phyloP scores from a whole-genome alignment of 1,139 yeast genomes.

The Blastobotrys raffinosifermentans region DNA sequence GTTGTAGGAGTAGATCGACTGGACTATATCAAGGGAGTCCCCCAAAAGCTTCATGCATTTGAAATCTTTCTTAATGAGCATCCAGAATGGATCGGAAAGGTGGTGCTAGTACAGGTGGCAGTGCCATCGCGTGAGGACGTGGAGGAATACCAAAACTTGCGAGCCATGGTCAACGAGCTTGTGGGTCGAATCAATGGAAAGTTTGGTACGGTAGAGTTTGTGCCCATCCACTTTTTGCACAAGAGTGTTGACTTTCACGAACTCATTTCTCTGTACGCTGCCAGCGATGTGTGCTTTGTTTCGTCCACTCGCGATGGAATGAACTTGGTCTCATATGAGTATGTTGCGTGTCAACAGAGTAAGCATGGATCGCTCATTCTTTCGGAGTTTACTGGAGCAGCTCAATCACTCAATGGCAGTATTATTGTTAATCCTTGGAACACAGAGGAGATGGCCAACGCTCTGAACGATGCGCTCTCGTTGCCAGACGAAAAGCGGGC shows the following conservation, averaged over 20 bases:
- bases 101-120: conserved; percentile 91
- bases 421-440: conserved; percentile 97
- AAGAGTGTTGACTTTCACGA: conserved; percentile 87
- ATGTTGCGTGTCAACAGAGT: conserved; percentile 89
- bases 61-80: conserved; percentile 87
- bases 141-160: conserved; percentile 89
- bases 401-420: conserved; percentile 92
- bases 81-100: conserved; percentile 98
- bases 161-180: conserved; percentile 91
- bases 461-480: conserved; percentile 82
- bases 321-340: conserved; percentile 94
- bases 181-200: conserved; percentile 96
- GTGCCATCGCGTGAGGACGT: conserved; percentile 98
- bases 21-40: conserved; percentile 96
- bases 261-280: conserved; percentile 75
- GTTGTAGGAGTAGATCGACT: conserved; percentile 94
- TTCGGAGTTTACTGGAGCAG: conserved; percentile 98
- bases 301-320: conserved; percentile 96
- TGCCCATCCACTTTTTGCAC: conserved; percentile 95
- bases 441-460: conserved; percentile 83
- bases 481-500: conserved; percentile 73
- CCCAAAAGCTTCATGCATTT: conserved; percentile 92
- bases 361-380: conserved; percentile 80
- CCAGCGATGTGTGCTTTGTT: conserved; percentile 87
- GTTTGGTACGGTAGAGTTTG: conserved; percentile 95